Conservation (phyloP, 2,329 filamentous ascomycete species). For the Emmonsia crescens region DNA sequence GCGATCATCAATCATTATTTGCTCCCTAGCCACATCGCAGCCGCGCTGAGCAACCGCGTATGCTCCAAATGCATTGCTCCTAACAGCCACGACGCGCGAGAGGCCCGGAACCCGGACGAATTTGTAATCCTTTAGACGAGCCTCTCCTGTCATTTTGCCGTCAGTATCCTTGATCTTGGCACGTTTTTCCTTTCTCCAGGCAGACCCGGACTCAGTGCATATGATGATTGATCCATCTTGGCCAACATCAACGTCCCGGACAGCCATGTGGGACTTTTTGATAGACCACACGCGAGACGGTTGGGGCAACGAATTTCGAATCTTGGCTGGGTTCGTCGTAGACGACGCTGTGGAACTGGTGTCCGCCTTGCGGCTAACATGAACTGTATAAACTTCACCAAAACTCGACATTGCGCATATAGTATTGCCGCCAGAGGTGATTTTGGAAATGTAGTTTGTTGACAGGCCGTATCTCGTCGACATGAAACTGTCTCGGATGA, state of each 20-base stretch:
- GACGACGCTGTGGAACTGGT: slow-evolving; percentile 52
- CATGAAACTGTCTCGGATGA: slow-evolving; percentile 55
- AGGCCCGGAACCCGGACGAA: slow-evolving; percentile 84
- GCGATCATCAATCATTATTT: slow-evolving; percentile 55
- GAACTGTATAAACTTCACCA: slow-evolving; percentile 81
- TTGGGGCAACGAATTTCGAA: slow-evolving; percentile 65
- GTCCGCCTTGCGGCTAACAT: slow-evolving; percentile 59
- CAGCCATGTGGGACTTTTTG: slow-evolving; percentile 72
- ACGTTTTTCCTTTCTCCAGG: slow-evolving; percentile 80
- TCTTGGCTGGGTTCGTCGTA: slow-evolving; percentile 86
- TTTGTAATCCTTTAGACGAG: slow-evolving; percentile 80
- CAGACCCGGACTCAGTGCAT: slow-evolving; percentile 81
- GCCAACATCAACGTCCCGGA: slow-evolving; percentile 74
- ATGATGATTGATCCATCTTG: slow-evolving; percentile 93
- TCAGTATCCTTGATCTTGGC: slow-evolving; percentile 63
- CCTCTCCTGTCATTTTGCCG: slow-evolving; percentile 38
- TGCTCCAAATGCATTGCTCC: slow-evolving; percentile 80
- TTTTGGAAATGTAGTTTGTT: slow-evolving; percentile 59
- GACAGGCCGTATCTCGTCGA: slow-evolving; percentile 54
- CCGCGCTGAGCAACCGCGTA: slow-evolving; percentile 82
- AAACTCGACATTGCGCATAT: slow-evolving; percentile 76
- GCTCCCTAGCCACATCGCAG: slow-evolving; percentile 64
- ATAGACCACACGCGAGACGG: slow-evolving; percentile 83
- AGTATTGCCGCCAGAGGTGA: slow-evolving; percentile 79
- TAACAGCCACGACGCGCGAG: slow-evolving; percentile 70